A percentile compares a stretch with the other conserved stretches of the same genome.
phyloP scores from a whole-genome alignment of 305 asterid genomes.

The Fraxinus paxiana region DNA sequence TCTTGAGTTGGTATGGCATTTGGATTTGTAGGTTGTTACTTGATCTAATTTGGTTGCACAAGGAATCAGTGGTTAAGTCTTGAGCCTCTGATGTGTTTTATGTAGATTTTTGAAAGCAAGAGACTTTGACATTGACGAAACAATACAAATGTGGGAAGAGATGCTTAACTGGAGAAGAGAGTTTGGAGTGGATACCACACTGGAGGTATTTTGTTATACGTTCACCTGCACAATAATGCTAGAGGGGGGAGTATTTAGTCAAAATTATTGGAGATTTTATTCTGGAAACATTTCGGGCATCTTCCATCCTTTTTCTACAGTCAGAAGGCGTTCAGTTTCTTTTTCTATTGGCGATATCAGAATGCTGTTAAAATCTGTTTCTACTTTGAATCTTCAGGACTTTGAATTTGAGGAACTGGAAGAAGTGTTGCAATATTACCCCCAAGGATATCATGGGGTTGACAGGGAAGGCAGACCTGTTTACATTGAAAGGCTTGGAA shows the following conservation, averaged over 20 bases:
- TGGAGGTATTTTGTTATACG: conserved; percentile 56
- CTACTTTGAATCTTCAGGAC: conserved; percentile 48
- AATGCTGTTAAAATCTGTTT: conserved; percentile 7
- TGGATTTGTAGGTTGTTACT: conserved; percentile 9
- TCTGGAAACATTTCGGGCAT: conserved; percentile 14
- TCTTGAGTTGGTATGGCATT: background rate
- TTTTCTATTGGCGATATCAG: background rate
- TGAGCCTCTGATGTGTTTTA: conserved; percentile 18
- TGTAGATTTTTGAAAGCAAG: conserved; percentile 84
- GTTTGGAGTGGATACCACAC: conserved; percentile 74
- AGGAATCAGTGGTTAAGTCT: conserved; percentile 13
- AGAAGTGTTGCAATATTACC: conserved; percentile 85
- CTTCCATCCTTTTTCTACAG: background rate
- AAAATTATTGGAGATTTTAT: conserved; percentile 8
- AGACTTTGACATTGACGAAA: conserved; percentile 64
- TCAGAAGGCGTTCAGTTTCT: background rate
- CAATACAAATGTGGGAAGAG: conserved; percentile 90
- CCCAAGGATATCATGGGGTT: conserved; percentile 98
- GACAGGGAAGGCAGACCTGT: conserved; percentile 94
- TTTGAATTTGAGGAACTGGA: conserved; percentile 78
- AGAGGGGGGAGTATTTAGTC: background rate
- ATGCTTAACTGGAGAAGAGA: conserved; percentile 92
- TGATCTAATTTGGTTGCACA: conserved; percentile 11
- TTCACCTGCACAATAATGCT: conserved; percentile 5
- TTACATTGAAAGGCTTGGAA: conserved; percentile 93